Evolutionary conservation across 148 eudicot species (phyloP).

Genomic region (Suaeda aralocaspica): DNA sequence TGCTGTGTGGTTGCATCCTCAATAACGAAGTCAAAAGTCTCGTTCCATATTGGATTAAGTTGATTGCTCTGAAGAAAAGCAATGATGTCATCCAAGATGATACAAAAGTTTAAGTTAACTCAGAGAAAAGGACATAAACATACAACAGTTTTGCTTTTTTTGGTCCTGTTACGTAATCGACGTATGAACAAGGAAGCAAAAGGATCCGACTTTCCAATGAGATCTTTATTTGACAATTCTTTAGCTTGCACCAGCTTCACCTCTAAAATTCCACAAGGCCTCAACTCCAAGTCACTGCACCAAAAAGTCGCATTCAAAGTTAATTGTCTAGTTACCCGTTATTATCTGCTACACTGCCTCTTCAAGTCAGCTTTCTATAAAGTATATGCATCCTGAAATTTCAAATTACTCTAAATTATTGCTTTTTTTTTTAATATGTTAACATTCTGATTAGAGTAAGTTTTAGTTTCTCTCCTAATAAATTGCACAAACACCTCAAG

Average conservation of each 20-base stretch:
- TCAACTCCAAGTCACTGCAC: conserved; percentile 66
- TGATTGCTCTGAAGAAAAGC: conserved; percentile 48
- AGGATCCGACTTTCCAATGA: conserved; percentile 91
- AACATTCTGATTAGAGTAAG: background rate
- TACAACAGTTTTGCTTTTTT: conserved; percentile 72
- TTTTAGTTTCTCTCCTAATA: background rate
- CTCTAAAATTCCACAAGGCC: conserved; percentile 69
- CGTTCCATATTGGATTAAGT: conserved; percentile 86
- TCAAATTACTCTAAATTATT: background rate
- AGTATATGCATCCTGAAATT: background rate
- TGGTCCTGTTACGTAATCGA: conserved; percentile 58
- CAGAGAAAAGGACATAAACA: conserved; percentile 18
- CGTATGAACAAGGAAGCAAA: conserved; percentile 67
- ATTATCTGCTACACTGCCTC: background rate
- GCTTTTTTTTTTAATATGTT: background rate
- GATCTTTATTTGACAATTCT: conserved; percentile 69
- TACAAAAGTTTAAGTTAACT: background rate
- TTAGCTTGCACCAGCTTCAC: conserved; percentile 85
- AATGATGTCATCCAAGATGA: background rate
- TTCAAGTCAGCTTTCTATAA: conserved; percentile 1
- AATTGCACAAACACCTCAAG: background rate
- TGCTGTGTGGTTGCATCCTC: conserved; percentile 75
- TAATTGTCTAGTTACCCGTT: background rate
- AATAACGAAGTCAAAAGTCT: conserved; percentile 82
- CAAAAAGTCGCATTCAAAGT: background rate